Evolutionary conservation across 176 grass and related monocot genomes (phyloP), one percentile per base, ranked within the genome.

Genomic region (Ensete ventricosum): DNA sequence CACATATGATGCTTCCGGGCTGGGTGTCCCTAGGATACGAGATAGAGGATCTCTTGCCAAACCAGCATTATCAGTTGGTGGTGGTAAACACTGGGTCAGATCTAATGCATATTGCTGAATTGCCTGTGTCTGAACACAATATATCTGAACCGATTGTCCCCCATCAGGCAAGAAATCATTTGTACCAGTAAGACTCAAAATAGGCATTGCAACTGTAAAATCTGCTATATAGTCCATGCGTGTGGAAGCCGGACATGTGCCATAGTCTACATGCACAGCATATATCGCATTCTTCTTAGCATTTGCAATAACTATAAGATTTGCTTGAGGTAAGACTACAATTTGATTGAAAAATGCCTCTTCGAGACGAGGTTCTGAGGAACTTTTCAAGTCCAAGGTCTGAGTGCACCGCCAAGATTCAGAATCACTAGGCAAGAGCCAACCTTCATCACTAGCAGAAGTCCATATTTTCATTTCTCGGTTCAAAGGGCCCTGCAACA

Each of bases 301-400:
- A 89, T 98, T 98, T 55, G 94, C 94, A 82, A 93, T 88, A 77
- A 93, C 82, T 80, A 98, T 84, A 75, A 98, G 86, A 82, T 86
- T 93, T 81, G 94, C 94, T 71, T 82, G 90, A 25, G 94, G 90
- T 50, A 98, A 79, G 52, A 98, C 88, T 71, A 85, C 79, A 82
- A 93, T 84, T 87, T 98, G 94, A 82, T 98, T 98, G 80, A 98
- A 98, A 85, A 98, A 98, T 82, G 90, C 90, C 77, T 93, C 94
- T 63, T 93, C 90, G 10, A 69, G 26, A 81, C 63, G 83, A 64
- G 76, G 53, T 78, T 93, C 94, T 71, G 89, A 76, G 57, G 90
- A 98, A 83, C 90, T 93, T 67, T 87, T 87, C 29, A 98, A 88
- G 62, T 93, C 86, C 65, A 98, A 78, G 0, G 82, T 87, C 77